phyloP scores from a whole-genome alignment of 2,329 filamentous ascomycete species.

The Xylariaceae sp. region DNA sequence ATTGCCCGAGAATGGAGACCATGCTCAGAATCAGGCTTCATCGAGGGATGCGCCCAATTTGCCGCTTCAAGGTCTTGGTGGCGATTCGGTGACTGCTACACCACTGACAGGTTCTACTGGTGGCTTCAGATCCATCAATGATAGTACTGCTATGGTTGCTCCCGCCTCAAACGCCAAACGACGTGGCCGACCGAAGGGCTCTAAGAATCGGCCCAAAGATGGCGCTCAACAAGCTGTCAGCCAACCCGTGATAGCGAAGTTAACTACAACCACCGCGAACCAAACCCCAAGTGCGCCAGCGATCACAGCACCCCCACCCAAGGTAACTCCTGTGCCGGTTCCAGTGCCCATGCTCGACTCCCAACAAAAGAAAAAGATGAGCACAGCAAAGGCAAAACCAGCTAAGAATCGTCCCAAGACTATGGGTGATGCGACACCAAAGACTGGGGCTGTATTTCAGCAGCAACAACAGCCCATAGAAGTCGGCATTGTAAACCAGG shows the following conservation, averaged over 20 bases:
- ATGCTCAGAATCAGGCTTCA: conserved; percentile 19
- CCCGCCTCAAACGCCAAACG: conserved; percentile 30
- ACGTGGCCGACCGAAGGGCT: conserved; percentile 48
- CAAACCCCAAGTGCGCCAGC: conserved; percentile 2
- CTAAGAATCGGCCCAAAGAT: conserved; percentile 44
- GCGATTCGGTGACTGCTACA: conserved; percentile 13
- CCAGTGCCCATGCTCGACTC: conserved; percentile 22
- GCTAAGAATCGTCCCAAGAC: conserved; percentile 32
- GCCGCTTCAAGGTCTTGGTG: conserved; percentile 15
- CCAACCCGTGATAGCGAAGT: conserved; percentile 6
- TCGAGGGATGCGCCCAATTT: conserved; percentile 19
- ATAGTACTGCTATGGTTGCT: conserved; percentile 14
- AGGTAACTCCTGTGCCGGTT: conserved; percentile 26
- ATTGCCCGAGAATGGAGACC: conserved; percentile 25
- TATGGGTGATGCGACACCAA: conserved; percentile 8
- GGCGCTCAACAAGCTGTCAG: conserved; percentile 20
- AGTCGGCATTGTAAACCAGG: conserved; percentile 8
- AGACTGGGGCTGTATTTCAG: conserved; percentile 5
- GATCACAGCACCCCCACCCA: conserved; percentile 19
- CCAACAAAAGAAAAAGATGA: conserved; percentile 25
- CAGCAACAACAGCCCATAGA: conserved; percentile 11
- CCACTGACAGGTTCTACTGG: conserved; percentile 21
- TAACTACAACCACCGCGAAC: conserved; percentile 1
- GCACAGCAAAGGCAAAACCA: conserved; percentile 33
- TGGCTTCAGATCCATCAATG: conserved; percentile 29